These are phyloP conservation scores for Epichloe scottii DNA, from an alignment of 2,329 filamentous ascomycete species.

Conservation along the genomic window DNA sequence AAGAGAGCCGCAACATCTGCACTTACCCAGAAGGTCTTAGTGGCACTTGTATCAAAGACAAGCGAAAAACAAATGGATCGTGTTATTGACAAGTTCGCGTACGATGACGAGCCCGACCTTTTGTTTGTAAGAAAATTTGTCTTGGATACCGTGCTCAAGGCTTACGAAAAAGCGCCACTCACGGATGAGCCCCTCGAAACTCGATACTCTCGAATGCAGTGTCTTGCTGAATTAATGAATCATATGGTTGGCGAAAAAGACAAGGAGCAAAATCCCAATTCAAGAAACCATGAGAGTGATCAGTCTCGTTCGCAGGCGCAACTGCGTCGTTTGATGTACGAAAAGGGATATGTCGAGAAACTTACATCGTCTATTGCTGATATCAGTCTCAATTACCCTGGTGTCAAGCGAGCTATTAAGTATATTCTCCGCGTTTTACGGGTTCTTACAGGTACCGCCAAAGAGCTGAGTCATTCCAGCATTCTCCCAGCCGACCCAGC, in stretches of 20 bases:
- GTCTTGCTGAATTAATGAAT: slow-evolving; percentile 81
- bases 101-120: slow-evolving; percentile 71
- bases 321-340: slow-evolving; percentile 90
- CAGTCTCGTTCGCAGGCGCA: slow-evolving; percentile 59
- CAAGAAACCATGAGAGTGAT: slow-evolving; percentile 26
- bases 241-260: slow-evolving; percentile 78
- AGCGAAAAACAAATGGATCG: slow-evolving; percentile 58
- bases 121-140: slow-evolving; percentile 92
- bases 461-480: slow-evolving; percentile 70
- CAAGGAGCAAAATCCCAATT: slow-evolving; percentile 38
- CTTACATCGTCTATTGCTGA: slow-evolving; percentile 88
- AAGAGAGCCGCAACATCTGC: slow-evolving; percentile 77
- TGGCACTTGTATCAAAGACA: slow-evolving; percentile 79
- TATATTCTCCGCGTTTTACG: slow-evolving; percentile 87
- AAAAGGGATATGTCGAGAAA: slow-evolving; percentile 87
- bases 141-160: slow-evolving; percentile 80
- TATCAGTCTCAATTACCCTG: slow-evolving; percentile 87
- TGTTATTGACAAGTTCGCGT: slow-evolving; percentile 43
- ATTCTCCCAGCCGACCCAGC: slow-evolving; percentile 56
- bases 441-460: slow-evolving; percentile 74
- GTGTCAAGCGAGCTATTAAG: slow-evolving; percentile 88
- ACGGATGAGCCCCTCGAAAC: slow-evolving; percentile 71
- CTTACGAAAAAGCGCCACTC: slow-evolving; percentile 75
- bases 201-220: slow-evolving; percentile 80
- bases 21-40: slow-evolving; percentile 76